Conservation (phyloP, 1,139 yeast genomes). For the Yamadazyma oceani region DNA sequence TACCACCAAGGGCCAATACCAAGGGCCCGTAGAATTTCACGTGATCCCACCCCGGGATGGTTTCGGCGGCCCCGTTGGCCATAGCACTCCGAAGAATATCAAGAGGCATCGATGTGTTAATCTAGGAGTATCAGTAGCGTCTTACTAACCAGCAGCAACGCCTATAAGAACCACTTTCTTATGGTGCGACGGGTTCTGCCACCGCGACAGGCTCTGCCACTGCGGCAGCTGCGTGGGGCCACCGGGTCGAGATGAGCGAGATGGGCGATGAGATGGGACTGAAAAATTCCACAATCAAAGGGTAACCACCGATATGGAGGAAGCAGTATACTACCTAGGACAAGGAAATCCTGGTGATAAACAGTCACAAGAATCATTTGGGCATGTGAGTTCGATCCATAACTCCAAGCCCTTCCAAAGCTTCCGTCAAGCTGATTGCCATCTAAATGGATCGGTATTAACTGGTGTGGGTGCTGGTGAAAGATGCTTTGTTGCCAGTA, state of each 20-base stretch:
- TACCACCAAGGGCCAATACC: constrained; percentile 30
- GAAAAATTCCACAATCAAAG: too few relatives aligned
- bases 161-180: too few relatives aligned
- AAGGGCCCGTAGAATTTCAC: constrained; percentile 48
- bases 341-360: constrained; percentile 51
- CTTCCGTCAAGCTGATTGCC: constrained; percentile 56
- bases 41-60: constrained; percentile 69
- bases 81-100: constrained; percentile 68
- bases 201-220: too few relatives aligned
- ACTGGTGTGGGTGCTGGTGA: constrained; percentile 47
- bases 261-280: too few relatives aligned
- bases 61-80: constrained; percentile 64
- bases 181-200: too few relatives aligned
- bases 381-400: constrained; percentile 50
- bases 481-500: constrained; percentile 60
- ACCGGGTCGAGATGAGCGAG: too few relatives aligned
- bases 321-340: constrained; percentile 55
- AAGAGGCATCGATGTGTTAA: constrained; percentile 62
- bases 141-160: neutral
- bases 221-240: too few relatives aligned
- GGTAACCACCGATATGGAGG: too few relatives aligned
- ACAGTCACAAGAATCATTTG: constrained; percentile 49
- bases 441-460: constrained; percentile 44
- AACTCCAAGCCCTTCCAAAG: constrained; percentile 49
- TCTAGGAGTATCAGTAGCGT: too few relatives aligned